Conservation (phyloP, 208 protist species). For the Leishmania guyanensis region DNA sequence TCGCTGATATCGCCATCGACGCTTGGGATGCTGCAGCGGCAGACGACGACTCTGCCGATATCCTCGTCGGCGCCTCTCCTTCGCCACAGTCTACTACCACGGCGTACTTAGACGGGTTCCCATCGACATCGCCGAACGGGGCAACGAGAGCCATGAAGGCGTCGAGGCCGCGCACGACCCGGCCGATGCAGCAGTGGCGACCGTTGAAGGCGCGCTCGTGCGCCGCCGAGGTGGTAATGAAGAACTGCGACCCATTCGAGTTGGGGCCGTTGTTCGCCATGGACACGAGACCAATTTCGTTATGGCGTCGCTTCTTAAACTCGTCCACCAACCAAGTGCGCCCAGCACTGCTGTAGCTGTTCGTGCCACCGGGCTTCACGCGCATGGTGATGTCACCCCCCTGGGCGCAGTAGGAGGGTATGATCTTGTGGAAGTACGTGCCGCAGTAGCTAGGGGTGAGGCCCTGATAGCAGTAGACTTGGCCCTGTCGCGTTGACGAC, state of each 20-base stretch:
- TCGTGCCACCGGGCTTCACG: slow-evolving; percentile 82
- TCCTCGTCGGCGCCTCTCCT: slow-evolving; percentile 29
- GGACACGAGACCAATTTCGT: slow-evolving; percentile 76
- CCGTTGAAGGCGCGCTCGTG: slow-evolving; percentile 74
- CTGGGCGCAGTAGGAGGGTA: slow-evolving; percentile 88
- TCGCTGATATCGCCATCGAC: slow-evolving; percentile 7
- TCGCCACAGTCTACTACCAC: slow-evolving; percentile 80
- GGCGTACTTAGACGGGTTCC: slow-evolving; percentile 71
- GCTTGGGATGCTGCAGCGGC: slow-evolving; percentile 5
- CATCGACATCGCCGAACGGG: slow-evolving; percentile 62
- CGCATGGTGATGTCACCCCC: slow-evolving; percentile 96
- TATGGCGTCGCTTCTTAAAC: slow-evolving; percentile 91
- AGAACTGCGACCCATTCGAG: slow-evolving; percentile 95
- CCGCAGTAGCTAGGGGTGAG: slow-evolving; percentile 83
- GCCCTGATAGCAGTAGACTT: slow-evolving; percentile 66
- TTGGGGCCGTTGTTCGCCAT: slow-evolving; percentile 94
- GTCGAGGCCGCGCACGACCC: slow-evolving; percentile 53
- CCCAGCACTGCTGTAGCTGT: slow-evolving; percentile 88
- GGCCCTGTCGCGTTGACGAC: slow-evolving; percentile 34
- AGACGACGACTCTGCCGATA: not conserved
- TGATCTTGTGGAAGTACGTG: slow-evolving; percentile 93
- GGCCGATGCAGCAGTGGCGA: slow-evolving; percentile 72
- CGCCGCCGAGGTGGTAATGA: slow-evolving; percentile 79
- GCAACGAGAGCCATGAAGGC: slow-evolving; percentile 62
- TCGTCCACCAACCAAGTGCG: slow-evolving; percentile 89